Percentiles rank a stretch among this genome's conserved stretches.
phyloP scores from a whole-genome alignment of 2,329 filamentous ascomycete genomes.

The Macrophomina tecta region DNA sequence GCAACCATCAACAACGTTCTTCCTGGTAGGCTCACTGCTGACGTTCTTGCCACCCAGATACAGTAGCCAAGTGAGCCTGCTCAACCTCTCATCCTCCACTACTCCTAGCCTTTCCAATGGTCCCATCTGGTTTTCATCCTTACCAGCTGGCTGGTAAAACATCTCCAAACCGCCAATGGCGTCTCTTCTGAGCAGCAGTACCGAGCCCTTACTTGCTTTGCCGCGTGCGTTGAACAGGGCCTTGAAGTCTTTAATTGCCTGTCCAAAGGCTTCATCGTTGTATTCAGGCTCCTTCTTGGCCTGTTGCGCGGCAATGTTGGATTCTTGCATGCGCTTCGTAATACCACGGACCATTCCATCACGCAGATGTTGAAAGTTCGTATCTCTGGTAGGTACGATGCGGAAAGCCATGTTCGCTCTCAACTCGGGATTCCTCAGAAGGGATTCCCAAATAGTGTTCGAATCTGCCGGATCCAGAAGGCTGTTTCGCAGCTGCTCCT shows the following conservation, averaged over 20 bases:
- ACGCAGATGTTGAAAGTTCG: conserved; percentile 89
- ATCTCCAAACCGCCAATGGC: conserved; percentile 62
- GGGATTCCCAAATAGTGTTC: conserved; percentile 74
- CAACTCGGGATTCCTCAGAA: conserved; percentile 59
- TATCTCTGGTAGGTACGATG: conserved; percentile 89
- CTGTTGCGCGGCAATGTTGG: conserved; percentile 54
- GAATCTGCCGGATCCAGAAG: conserved; percentile 74
- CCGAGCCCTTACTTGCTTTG: conserved; percentile 78
- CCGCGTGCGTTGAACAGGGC: conserved; percentile 77
- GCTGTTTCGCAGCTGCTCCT: conserved; percentile 70
- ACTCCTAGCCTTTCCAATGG: conserved; percentile 67
- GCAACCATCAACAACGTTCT: conserved; percentile 84
- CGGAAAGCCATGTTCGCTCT: conserved; percentile 70
- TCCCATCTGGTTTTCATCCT: conserved; percentile 49
- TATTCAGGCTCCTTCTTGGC: conserved; percentile 53
- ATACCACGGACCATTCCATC: conserved; percentile 91
- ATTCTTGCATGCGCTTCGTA: conserved; percentile 70
- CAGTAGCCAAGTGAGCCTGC: conserved; percentile 83
- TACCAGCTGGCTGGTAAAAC: conserved; percentile 62
- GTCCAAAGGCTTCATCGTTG: conserved; percentile 77
- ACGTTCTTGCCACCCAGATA: conserved; percentile 88
- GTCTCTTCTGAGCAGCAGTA: conserved; percentile 75
- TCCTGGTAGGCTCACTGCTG: conserved; percentile 79
- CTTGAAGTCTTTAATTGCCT: conserved; percentile 78
- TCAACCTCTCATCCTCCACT: conserved; percentile 79